A percentile compares a stretch with the other conserved stretches of the same genome.
These are phyloP conservation scores for Fremontodendron californicum DNA, from an alignment of 345 rosid species.

Conservation along the genomic window DNA sequence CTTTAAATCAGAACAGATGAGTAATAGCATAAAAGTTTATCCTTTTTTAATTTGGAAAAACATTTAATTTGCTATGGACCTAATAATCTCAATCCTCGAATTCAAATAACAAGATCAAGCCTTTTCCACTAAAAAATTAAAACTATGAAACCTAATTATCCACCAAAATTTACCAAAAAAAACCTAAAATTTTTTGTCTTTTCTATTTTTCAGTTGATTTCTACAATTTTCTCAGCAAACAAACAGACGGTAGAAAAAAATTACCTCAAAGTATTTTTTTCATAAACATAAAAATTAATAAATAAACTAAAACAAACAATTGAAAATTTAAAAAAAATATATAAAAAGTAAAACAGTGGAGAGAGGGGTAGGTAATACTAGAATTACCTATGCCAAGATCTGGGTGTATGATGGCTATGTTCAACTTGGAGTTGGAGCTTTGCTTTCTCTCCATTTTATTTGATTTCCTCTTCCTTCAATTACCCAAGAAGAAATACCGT, in stretches of 20 bases:
- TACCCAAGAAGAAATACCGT: background rate
- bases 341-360: background rate
- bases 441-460: conserved; percentile 38
- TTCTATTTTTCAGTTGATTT: background rate
- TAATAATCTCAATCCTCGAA: background rate
- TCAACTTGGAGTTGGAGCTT: conserved; percentile 52
- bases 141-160: background rate
- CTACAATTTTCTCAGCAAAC: background rate
- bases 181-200: background rate
- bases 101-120: conserved; percentile 1
- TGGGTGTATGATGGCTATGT: conserved; percentile 74
- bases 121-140: background rate
- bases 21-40: background rate
- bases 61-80: background rate
- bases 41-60: background rate
- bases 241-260: background rate
- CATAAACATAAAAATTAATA: background rate
- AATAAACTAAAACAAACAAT: background rate
- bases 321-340: background rate
- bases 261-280: background rate
- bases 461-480: background rate
- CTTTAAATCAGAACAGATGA: conserved; percentile 29
- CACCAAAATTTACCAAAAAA: background rate
- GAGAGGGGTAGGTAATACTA: background rate
- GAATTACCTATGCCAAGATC: conserved; percentile 81